These are phyloP conservation scores for Sphaceloma murrayae DNA, from an alignment of 2,329 filamentous ascomycete genomes.

Conservation along the genomic window DNA sequence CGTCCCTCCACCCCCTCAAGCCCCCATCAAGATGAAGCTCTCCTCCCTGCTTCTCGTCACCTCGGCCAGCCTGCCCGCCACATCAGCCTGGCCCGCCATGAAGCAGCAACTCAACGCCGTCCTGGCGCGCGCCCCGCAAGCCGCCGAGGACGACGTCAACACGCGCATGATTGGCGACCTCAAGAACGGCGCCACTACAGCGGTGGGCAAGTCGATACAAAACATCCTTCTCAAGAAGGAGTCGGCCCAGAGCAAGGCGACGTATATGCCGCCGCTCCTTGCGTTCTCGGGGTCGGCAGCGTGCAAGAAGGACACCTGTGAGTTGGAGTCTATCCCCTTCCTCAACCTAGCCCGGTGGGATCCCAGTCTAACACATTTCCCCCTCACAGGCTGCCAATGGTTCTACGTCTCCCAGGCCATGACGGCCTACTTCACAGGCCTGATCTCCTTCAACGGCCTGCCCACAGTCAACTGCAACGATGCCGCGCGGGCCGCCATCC, in stretches of 20 bases:
- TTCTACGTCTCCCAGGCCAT: slow-evolving; percentile 33
- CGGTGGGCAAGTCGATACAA: slow-evolving; percentile 19
- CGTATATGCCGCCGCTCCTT: slow-evolving; percentile 19
- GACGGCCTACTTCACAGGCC: slow-evolving; percentile 27
- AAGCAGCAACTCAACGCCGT: slow-evolving; percentile 7
- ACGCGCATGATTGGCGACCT: slow-evolving; percentile 19
- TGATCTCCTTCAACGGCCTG: slow-evolving; percentile 8
- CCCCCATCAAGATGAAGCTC: slow-evolving; percentile 11
- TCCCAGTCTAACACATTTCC: neutral
- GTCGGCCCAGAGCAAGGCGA: slow-evolving; percentile 17
- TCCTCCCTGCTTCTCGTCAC: neutral
- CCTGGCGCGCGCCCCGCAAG: slow-evolving; percentile 54
- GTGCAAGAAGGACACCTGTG: slow-evolving; percentile 30
- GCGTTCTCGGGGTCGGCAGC: slow-evolving; percentile 9
- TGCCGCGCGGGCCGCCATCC: slow-evolving; percentile 37
- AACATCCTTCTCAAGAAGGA: slow-evolving; percentile 21
- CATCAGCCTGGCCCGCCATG: slow-evolving; percentile 11
- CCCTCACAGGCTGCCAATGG: slow-evolving; percentile 34
- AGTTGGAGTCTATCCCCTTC: neutral
- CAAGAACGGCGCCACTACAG: slow-evolving; percentile 20
- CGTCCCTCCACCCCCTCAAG: neutral
- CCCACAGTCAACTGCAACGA: slow-evolving; percentile 32
- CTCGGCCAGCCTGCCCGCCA: slow-evolving; percentile 6
- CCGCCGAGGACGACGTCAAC: slow-evolving; percentile 78
- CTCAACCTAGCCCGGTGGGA: neutral